Evolutionary conservation across 768 basidiomycete genomes (phyloP), one percentile per base, ranked within the genome.

Genomic region (Lactarius sp.): DNA sequence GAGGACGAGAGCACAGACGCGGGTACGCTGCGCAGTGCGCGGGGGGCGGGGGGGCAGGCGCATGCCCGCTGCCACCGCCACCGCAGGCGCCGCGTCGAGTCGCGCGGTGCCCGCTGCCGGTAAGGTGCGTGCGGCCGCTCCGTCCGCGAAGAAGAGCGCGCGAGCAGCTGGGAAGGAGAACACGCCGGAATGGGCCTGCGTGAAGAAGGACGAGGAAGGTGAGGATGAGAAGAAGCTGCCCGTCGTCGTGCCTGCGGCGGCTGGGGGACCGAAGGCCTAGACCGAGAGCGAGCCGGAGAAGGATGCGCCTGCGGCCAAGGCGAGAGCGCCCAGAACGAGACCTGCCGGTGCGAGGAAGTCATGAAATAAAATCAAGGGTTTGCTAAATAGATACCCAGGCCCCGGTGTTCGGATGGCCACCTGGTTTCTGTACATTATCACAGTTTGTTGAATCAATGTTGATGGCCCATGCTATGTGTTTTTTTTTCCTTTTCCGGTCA

Each of bases 131-230:
- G 59, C 20, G 16, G 42, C 51, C 20, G 46, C 52, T 18, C 54
- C 66, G 12, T 22, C 68, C 20, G 36, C 46, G 1, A 62, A n/a
- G 41, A 65, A 53, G 56, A 56, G 20, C 20, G 50, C 31, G 10
- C 49, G 41, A 4, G 37, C 37, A 16, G 34, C 50, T 7, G 39
- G 70, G 71, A 75, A 75, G 67, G 75, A 75, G 70, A 75, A 75
- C 67, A 75, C 75, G 14, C 75, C 74, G 6, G 74, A 74, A 58
- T 41, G 13, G 7, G 5, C 22, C 9, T n/a, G 31, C 4, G 59
- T 56, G 20, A 56, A 68, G 59, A 59, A 66, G 33, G 66, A 62
- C 13, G 69, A 69, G 16, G 63, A 66, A 16, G 52, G 66, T 27
- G 62, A 52, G 31, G 59, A 57, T n/a, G 61, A 56, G 42, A 58